Evolutionary conservation across 805 yeast genomes (phyloP).

Genomic region (Kazachstania africana): DNA sequence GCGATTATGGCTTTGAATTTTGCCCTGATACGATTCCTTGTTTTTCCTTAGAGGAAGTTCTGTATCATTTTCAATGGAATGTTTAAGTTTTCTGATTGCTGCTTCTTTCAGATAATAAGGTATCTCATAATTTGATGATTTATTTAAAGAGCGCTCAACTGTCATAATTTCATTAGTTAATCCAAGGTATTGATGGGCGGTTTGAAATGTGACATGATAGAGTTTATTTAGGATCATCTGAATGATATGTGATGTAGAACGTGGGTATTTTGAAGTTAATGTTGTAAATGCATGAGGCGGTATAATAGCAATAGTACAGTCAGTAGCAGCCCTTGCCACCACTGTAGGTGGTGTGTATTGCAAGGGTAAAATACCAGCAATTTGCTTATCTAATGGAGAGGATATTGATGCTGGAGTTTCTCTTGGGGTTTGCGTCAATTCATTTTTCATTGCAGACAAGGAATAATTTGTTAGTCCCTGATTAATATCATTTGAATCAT

Average conservation of each 20-base stretch:
- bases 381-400: background rate
- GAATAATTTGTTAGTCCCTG: background rate
- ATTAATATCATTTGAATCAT: background rate
- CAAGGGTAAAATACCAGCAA: background rate
- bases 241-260: constrained; percentile 85
- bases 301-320: constrained; percentile 82
- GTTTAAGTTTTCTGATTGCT: constrained; percentile 24
- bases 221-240: constrained; percentile 83
- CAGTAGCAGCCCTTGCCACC: constrained; percentile 62
- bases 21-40: background rate
- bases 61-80: background rate
- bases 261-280: constrained; percentile 65
- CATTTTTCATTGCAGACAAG: background rate
- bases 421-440: background rate
- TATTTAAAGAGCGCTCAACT: constrained; percentile 60
- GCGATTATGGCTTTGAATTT: background rate
- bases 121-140: constrained; percentile 33
- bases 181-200: constrained; percentile 80
- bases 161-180: constrained; percentile 69
- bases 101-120: constrained; percentile 58
- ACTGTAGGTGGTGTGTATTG: constrained; percentile 27
- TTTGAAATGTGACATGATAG: constrained; percentile 82
- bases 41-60: too few species aligned
- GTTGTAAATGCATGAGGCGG: constrained; percentile 74
- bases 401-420: background rate